Evolutionary conservation across 768 basidiomycete species (phyloP).

Genomic region (Kwoniella dendrophila): DNA sequence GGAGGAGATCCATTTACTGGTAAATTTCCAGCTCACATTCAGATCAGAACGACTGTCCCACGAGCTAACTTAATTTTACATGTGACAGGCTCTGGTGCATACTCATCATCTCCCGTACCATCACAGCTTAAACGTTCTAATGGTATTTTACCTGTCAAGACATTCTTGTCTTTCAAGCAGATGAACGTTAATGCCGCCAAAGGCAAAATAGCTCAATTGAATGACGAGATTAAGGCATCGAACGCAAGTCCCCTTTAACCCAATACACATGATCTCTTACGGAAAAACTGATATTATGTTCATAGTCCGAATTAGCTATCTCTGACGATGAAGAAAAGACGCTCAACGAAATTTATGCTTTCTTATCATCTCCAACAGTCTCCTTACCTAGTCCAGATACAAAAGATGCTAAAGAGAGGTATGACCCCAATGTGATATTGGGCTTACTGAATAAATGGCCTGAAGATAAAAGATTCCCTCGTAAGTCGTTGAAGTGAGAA

Average conservation of each 20-base stretch:
- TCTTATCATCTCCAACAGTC: slow-evolving; percentile 29
- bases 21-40: slow-evolving; percentile 16
- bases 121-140: slow-evolving; percentile 45
- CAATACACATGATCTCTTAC: not conserved
- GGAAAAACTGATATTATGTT: not conserved
- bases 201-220: slow-evolving; percentile 70
- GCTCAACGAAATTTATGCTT: slow-evolving; percentile 36
- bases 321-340: slow-evolving; percentile 38
- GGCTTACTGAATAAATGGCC: slow-evolving; percentile 41
- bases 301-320: slow-evolving; percentile 32
- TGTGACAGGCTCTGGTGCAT: slow-evolving; percentile 32
- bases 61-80: slow-evolving; percentile 66
- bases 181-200: slow-evolving; percentile 66
- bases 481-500: slow-evolving; percentile 28
- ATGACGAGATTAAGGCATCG: slow-evolving; percentile 64
- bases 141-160: slow-evolving; percentile 56
- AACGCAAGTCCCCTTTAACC: slow-evolving; percentile 14
- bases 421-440: slow-evolving; percentile 32
- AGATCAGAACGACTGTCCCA: not conserved
- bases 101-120: slow-evolving; percentile 56
- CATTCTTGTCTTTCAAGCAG: slow-evolving; percentile 78
- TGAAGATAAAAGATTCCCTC: slow-evolving; percentile 51
- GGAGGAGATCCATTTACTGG: slow-evolving; percentile 53
- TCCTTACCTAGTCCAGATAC: slow-evolving; percentile 31
- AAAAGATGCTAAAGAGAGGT: slow-evolving; percentile 31